Evolutionary conservation across 2,329 filamentous ascomycete species (phyloP), one percentile per base, ranked within the genome.

Genomic region (Penicillium sp.): DNA sequence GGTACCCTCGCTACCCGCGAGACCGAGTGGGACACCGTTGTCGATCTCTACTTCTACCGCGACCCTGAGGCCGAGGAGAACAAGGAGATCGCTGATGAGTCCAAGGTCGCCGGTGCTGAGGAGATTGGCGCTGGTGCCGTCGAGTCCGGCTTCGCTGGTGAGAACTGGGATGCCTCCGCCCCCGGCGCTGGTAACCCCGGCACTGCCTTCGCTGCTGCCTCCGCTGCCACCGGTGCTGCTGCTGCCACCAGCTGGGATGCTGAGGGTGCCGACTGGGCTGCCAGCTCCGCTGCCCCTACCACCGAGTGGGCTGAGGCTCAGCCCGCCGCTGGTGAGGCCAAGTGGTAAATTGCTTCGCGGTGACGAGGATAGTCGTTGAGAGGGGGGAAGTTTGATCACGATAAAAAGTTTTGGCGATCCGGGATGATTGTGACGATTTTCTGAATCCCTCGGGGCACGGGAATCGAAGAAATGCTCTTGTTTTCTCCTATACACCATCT

Each of bases 31-130:
- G 93, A 98, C 73, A 86, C 95, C 77, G 97, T 98, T 85, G 88
- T 94, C 69, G 93, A 98, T 85, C 79, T 98, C 69, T 98, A 98
- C 88, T 98, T 98, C 85, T 96, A 98, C 87, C 93, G 94, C 74
- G 94, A 98, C 78, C 93, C 94, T 67, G 93, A 98, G 79, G 89
- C 90, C 64, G 93, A 98, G 84, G 93, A 95, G 75, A 91, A 95
- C 83, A 95, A 98, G 80, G 94, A 96, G 70, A 69, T 76, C 74
- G 79, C 84, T 61, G 87, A 77, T 55, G 91, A 97, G 81, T 68
- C 77, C 65, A 95, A 97, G 85, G 78, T 84, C 58, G 79, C 87
- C 60, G 85, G 82, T 68, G 85, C 80, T 64, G 90, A 95, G 62
- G 91, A 96, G 77, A 86, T 87, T 68, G 88, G 84, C 64, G 69